A percentile compares a stretch with the other conserved stretches of the same genome.
These are phyloP conservation scores for Haberlea rhodopensis DNA, from an alignment of 257 asterid genomes.

Conservation along the genomic window DNA sequence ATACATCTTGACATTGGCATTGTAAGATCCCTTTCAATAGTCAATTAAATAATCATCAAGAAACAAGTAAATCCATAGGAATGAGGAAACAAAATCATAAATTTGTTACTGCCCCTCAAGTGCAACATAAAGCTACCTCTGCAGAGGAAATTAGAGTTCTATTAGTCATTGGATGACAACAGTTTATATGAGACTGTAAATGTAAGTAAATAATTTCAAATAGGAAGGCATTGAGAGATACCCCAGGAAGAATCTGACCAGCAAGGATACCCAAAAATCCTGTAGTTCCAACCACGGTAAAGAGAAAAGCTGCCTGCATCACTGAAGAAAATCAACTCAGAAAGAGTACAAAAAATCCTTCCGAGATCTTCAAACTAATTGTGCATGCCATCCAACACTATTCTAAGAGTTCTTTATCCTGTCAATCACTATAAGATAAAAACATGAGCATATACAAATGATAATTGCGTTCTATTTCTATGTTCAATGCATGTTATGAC, in stretches of 20 bases:
- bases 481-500: neutral
- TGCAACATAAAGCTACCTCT: neutral
- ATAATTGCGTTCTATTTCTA: neutral
- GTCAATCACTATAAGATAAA: neutral
- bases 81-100: neutral
- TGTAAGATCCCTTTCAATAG: neutral
- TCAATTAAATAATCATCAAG: too few species aligned
- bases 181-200: neutral
- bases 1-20: too few species aligned
- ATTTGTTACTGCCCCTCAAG: neutral
- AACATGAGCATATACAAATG: neutral
- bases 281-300: constrained; percentile 89
- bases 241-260: constrained; percentile 95
- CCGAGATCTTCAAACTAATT: neutral
- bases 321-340: constrained; percentile 73
- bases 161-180: constrained; percentile 1
- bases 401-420: neutral
- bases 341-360: constrained; percentile 23
- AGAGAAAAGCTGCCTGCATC: constrained; percentile 97
- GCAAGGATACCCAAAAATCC: constrained; percentile 80
- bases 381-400: neutral
- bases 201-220: constrained; percentile 13
- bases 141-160: neutral
- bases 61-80: neutral
- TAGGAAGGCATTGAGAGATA: constrained; percentile 35